Percentiles rank a stretch among this genome's conserved stretches.
These are phyloP conservation scores for Blastocladiella britannica DNA, from an alignment of 192 early-diverging fungal species.

Conservation along the genomic window DNA sequence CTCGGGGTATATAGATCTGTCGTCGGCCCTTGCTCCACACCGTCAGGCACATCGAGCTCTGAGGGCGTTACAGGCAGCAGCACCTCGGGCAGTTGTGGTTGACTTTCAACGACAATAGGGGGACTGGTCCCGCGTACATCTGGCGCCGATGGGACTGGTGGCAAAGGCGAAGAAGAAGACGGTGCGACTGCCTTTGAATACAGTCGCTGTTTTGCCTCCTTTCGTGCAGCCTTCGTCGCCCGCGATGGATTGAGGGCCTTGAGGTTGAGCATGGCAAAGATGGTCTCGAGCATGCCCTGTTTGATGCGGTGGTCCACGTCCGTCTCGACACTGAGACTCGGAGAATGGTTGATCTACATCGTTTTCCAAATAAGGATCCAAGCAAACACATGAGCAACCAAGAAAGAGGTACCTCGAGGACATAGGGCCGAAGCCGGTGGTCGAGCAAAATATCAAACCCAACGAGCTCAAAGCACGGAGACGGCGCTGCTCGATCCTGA, in stretches of 20 bases:
- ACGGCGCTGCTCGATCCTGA: too few species aligned
- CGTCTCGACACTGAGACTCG: constrained; percentile 33
- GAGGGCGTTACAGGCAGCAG: too few species aligned
- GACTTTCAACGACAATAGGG: too few species aligned
- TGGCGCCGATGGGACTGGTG: too few species aligned
- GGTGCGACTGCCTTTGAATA: too few species aligned
- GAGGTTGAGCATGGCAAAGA: constrained; percentile 21
- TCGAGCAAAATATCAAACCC: constrained; percentile 42
- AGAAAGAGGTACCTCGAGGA: constrained; percentile 18
- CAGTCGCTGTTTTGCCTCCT: background rate
- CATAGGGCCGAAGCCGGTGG: constrained; percentile 32
- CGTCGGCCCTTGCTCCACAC: too few species aligned
- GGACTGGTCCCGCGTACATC: too few species aligned
- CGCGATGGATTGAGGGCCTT: background rate
- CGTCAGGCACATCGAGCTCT: too few species aligned
- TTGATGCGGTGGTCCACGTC: constrained; percentile 29
- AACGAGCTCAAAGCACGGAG: constrained; percentile 36
- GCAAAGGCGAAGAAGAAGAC: too few species aligned
- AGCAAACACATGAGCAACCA: background rate
- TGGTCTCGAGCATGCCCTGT: constrained; percentile 22
- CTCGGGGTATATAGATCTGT: too few species aligned
- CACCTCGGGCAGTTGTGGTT: too few species aligned
- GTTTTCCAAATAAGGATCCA: too few species aligned
- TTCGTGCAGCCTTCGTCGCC: background rate
- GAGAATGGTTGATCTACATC: constrained; percentile 29